Base-by-base conservation (phyloP, 2,329 filamentous ascomycete genomes). In the Beauveria varroae region DNA sequence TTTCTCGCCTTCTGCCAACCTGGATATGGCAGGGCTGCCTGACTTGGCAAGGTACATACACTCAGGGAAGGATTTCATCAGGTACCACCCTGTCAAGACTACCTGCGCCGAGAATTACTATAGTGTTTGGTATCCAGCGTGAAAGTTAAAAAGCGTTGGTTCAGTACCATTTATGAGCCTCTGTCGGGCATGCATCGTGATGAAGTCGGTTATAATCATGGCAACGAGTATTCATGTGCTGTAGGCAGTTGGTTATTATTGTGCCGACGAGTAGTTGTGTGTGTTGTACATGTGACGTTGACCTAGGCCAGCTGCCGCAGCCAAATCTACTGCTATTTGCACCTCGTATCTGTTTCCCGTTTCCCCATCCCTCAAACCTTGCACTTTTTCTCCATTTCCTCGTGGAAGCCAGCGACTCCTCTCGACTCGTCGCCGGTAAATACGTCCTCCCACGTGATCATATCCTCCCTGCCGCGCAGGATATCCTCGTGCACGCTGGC, bases 311-410 rank as follows among this genome's bases (percentile, higher is more conserved):
- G 24, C 44, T 41, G 44, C 46, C 30, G 41, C 5, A 22, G 20
- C 30, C 28, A 37, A 18, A 26, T 24, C 18, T 46, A 51, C n/a
- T 20, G 6, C 20, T 28, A 20, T 24, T 44, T 12, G 10, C 18
- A 34, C 14, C 34, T 50, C 20, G 30, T 57, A 34, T 62, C 34
- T 37, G 14, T 47, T 43, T 50, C 9, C 12, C 46, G n/a, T 26
- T 24, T 26, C 46, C 46, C 16, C 6, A 6, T 56, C 18, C 9
- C 28, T 8, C 30, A 55, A 22, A 97, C 96, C 82, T 87, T 89
- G 75, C 96, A 79, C 82, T 91, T 91, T 76, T 85, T 84, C 86
- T 97, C 93, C 86, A 97, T 92, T 84, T 98, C 93, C 62, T 91
- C 88, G 69, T 97, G 92, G 76, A 97, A 87, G 58, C 87, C 85